Conservation (phyloP, 2,329 filamentous ascomycete species). For the Monosporascus sp. region DNA sequence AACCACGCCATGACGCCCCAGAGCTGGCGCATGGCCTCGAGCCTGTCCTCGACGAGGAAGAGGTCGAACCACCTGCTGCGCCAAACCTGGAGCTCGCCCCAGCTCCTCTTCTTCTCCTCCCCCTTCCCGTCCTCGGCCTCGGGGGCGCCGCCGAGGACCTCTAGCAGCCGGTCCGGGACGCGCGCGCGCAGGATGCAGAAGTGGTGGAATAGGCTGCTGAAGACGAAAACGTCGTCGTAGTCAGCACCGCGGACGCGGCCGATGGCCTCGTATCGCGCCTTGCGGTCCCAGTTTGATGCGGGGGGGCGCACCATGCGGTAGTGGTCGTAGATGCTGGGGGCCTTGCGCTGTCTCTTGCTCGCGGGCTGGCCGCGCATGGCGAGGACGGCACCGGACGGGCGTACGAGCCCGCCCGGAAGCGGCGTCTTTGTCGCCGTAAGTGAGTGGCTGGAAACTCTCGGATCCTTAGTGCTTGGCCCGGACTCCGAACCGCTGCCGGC, state of each 20-base stretch:
- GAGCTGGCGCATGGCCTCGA: constrained; percentile 51
- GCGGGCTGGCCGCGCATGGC: constrained; percentile 24
- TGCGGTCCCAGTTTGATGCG: constrained; percentile 54
- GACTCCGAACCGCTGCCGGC: no score
- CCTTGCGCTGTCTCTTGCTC: constrained; percentile 49
- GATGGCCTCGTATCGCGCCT: constrained; percentile 53
- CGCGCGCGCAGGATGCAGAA: constrained; percentile 52
- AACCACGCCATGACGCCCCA: constrained; percentile 58
- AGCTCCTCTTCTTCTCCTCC: constrained; percentile 32
- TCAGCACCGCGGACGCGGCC: constrained; percentile 42
- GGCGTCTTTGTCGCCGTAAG: not conserved
- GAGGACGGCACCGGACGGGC: not conserved
- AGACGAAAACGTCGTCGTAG: constrained; percentile 57
- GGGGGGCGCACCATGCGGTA: constrained; percentile 59
- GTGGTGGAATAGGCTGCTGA: constrained; percentile 59
- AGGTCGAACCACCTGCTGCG: constrained; percentile 59
- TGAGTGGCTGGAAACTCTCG: no score
- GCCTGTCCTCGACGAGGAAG: constrained; percentile 47
- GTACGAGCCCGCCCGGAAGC: not conserved
- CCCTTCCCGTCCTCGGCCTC: constrained; percentile 25
- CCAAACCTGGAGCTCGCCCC: constrained; percentile 50
- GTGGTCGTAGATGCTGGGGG: constrained; percentile 54
- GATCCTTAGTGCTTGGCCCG: no score
- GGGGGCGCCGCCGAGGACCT: constrained; percentile 44
- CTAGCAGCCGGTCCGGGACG: constrained; percentile 49